Conservation (phyloP, 1,284 basidiomycete species). For the Lentinula novae-zelandiae region DNA sequence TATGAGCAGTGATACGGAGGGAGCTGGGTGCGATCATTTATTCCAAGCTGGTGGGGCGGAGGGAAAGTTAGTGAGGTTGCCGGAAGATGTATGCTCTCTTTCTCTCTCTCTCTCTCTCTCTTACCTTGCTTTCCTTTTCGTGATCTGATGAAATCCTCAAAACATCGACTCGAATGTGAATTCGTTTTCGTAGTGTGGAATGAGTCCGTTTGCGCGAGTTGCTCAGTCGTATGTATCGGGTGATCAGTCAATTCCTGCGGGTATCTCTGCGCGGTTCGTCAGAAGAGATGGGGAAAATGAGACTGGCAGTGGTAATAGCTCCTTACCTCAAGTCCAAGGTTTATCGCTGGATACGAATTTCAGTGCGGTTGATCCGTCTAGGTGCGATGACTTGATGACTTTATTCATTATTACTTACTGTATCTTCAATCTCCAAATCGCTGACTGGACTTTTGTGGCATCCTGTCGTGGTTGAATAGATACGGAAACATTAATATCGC, state of each 20-base stretch:
- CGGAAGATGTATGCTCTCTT: conserved; percentile 18
- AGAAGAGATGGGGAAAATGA: conserved; percentile 21
- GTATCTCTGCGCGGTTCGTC: conserved; percentile 20
- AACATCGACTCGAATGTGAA: neutral
- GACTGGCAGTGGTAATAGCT: neutral
- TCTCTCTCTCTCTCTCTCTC: neutral
- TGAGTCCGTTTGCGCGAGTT: conserved; percentile 37
- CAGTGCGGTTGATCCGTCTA: conserved; percentile 22
- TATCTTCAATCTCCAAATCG: too few relatives aligned
- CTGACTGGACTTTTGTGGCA: neutral
- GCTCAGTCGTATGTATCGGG: conserved; percentile 27
- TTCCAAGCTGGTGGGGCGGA: conserved; percentile 15
- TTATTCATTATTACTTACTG: too few relatives aligned
- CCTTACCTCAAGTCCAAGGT: conserved; percentile 26
- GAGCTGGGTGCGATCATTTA: conserved; percentile 14
- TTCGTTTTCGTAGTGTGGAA: conserved; percentile 29
- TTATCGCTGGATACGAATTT: conserved; percentile 33
- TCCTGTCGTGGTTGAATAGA: conserved; percentile 4
- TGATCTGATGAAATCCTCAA: neutral
- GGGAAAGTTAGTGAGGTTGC: conserved; percentile 21
- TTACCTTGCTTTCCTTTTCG: neutral
- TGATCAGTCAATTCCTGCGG: conserved; percentile 29
- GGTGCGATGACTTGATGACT: conserved; percentile 12
- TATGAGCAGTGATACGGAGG: conserved; percentile 13
- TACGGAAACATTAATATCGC: conserved; percentile 25